A percentile compares a stretch with the other conserved stretches of the same genome.
Conservation (phyloP, 2,329 filamentous ascomycete genomes). For the Clonostachys byssicola region DNA sequence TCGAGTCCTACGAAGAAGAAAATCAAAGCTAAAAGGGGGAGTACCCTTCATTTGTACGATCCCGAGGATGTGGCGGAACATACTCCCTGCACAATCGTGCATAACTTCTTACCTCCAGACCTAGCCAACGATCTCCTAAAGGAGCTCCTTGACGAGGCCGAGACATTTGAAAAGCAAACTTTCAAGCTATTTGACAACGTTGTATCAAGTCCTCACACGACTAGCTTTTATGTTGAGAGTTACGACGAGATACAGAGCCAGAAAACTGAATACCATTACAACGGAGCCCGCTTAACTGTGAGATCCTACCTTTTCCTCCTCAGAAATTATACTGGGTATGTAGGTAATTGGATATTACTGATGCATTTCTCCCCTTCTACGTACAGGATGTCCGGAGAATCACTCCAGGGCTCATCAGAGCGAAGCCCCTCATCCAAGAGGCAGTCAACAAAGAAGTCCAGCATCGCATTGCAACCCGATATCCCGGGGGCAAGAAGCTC, state of each 20-base stretch:
- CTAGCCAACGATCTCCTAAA: conserved; percentile 70
- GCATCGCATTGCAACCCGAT: conserved; percentile 62
- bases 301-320: background rate
- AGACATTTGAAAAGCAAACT: conserved; percentile 63
- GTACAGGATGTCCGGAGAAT: conserved; percentile 69
- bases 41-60: conserved; percentile 79
- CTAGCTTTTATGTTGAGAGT: conserved; percentile 77
- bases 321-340: no score
- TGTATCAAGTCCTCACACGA: conserved; percentile 80
- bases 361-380: background rate
- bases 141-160: conserved; percentile 72
- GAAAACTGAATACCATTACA: conserved; percentile 80
- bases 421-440: conserved; percentile 65
- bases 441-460: conserved; percentile 77
- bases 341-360: background rate
- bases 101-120: conserved; percentile 75
- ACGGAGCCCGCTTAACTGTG: conserved; percentile 68
- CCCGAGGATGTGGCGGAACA: conserved; percentile 76
- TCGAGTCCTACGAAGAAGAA: conserved; percentile 34
- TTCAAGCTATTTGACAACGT: conserved; percentile 89
- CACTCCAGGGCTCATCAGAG: conserved; percentile 68
- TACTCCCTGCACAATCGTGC: conserved; percentile 87
- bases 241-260: conserved; percentile 65
- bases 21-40: conserved; percentile 67
- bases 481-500: conserved; percentile 69